phyloP scores from a whole-genome alignment of 2,329 filamentous ascomycete genomes.

The Phaeophleospora eucalypticola region DNA sequence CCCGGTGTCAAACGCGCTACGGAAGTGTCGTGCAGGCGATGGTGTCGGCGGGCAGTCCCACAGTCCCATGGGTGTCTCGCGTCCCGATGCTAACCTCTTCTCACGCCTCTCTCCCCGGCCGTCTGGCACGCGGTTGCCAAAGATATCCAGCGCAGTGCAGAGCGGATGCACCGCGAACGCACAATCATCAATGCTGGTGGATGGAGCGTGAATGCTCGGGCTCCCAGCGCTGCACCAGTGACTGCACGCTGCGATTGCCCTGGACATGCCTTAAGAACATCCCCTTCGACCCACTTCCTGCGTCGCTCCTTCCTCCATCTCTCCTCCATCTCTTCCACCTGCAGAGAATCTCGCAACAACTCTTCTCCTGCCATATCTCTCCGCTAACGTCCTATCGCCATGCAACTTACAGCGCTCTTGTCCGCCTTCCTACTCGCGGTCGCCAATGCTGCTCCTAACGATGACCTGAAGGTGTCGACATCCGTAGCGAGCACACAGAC shows the following conservation, averaged over 20 bases:
- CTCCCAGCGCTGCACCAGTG: too few relatives aligned
- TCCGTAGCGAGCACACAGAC: constrained; percentile 15
- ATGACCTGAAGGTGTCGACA: constrained; percentile 9
- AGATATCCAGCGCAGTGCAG: constrained; percentile 4
- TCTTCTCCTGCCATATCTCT: background rate
- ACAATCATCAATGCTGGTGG: background rate
- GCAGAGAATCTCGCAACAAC: background rate
- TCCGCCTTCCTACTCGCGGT: constrained; percentile 9
- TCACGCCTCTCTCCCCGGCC: too few relatives aligned
- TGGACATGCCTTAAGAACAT: background rate
- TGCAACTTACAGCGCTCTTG: constrained; percentile 8
- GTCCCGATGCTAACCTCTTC: constrained; percentile 5
- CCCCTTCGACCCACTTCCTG: background rate
- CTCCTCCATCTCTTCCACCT: background rate
- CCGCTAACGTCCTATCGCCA: constrained; percentile 1
- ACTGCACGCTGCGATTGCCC: constrained; percentile 1
- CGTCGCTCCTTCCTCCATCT: background rate
- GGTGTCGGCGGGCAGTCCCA: background rate
- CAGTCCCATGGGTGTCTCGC: background rate
- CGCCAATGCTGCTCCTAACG: constrained; percentile 6
- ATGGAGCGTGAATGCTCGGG: constrained; percentile 10
- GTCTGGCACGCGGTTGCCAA: constrained; percentile 8
- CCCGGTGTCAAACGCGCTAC: background rate
- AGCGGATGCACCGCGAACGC: background rate
- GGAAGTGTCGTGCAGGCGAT: background rate